Percentiles rank a stretch among this genome's conserved stretches.
phyloP scores from a whole-genome alignment of 2,329 filamentous ascomycete species.

The Calonectria hawksworthii region DNA sequence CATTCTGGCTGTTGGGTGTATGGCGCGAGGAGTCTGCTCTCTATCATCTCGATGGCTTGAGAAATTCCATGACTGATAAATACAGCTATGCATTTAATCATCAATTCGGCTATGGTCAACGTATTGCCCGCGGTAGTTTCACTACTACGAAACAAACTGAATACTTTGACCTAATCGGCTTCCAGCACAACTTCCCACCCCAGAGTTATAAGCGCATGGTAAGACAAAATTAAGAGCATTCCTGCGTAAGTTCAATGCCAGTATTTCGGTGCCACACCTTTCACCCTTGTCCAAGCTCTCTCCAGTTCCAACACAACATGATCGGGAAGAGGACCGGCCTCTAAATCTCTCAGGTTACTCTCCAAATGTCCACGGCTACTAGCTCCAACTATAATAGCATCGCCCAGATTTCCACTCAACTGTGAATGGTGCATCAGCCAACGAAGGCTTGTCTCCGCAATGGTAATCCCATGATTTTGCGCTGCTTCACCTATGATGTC shows the following conservation, averaged over 20 bases:
- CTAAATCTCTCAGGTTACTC: slow-evolving; percentile 62
- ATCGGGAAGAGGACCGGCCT: slow-evolving; percentile 76
- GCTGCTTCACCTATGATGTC: slow-evolving; percentile 73
- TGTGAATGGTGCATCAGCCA: slow-evolving; percentile 78
- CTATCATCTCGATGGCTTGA: too few species aligned
- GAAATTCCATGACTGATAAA: too few species aligned
- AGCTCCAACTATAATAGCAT: slow-evolving; percentile 66
- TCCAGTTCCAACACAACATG: slow-evolving; percentile 72
- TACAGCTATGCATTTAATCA: too few species aligned
- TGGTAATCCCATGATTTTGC: slow-evolving; percentile 72
- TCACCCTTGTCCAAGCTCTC: slow-evolving; percentile 25
- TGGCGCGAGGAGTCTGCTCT: too few species aligned
- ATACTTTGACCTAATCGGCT: too few species aligned
- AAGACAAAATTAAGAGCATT: background rate
- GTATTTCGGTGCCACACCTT: slow-evolving; percentile 49
- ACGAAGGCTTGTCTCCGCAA: slow-evolving; percentile 77
- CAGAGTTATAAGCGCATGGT: too few species aligned
- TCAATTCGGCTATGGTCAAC: too few species aligned
- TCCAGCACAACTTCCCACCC: too few species aligned
- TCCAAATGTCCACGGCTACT: slow-evolving; percentile 63
- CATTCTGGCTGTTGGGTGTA: too few species aligned
- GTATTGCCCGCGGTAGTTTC: too few species aligned
- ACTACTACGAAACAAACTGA: too few species aligned
- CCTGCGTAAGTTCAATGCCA: background rate
- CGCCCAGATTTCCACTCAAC: slow-evolving; percentile 58